Evolutionary conservation across 2,329 filamentous ascomycete species (phyloP).

Genomic region (Neospermospora avenae): DNA sequence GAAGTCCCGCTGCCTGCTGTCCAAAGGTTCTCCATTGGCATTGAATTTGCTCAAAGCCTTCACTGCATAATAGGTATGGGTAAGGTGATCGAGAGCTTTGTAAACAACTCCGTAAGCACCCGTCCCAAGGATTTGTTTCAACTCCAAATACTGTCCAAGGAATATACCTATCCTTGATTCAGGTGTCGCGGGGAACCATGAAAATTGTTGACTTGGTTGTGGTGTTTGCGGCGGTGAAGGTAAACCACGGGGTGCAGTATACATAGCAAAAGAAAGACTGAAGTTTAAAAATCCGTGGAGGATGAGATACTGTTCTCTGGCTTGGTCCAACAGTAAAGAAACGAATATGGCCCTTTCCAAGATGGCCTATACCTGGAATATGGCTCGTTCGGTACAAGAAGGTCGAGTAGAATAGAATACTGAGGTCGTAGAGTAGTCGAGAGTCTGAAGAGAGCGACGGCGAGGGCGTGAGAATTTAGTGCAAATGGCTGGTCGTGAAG

Average conservation of each 20-base stretch:
- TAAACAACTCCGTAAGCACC: conserved; percentile 98
- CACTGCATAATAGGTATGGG: conserved; percentile 77
- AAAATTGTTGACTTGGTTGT: conserved; percentile 17
- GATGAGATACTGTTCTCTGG: conserved; percentile 11
- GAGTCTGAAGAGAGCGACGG: conserved; percentile 18
- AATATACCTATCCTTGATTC: conserved; percentile 84
- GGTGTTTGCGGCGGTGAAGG: conserved; percentile 30
- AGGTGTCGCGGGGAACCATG: conserved; percentile 45
- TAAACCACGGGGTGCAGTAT: conserved; percentile 22
- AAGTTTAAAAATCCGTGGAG: conserved; percentile 18
- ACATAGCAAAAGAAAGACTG: conserved; percentile 32
- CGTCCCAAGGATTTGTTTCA: conserved; percentile 82
- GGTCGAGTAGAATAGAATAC: conserved; percentile 2
- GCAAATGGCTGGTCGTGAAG: conserved; percentile 13
- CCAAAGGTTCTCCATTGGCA: conserved; percentile 64
- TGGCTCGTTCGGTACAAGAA: background rate
- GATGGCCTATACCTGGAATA: conserved; percentile 9
- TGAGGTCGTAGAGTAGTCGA: conserved; percentile 14
- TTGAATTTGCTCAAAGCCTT: conserved; percentile 96
- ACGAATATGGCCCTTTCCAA: conserved; percentile 22
- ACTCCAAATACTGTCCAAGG: conserved; percentile 65
- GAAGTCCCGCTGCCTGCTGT: conserved; percentile 82
- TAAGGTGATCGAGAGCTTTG: conserved; percentile 74
- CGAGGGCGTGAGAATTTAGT: conserved; percentile 19
- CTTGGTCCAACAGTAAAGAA: conserved; percentile 26